Evolutionary conservation across 2,329 filamentous ascomycete genomes (phyloP).

Genomic region (Knufia petricola): DNA sequence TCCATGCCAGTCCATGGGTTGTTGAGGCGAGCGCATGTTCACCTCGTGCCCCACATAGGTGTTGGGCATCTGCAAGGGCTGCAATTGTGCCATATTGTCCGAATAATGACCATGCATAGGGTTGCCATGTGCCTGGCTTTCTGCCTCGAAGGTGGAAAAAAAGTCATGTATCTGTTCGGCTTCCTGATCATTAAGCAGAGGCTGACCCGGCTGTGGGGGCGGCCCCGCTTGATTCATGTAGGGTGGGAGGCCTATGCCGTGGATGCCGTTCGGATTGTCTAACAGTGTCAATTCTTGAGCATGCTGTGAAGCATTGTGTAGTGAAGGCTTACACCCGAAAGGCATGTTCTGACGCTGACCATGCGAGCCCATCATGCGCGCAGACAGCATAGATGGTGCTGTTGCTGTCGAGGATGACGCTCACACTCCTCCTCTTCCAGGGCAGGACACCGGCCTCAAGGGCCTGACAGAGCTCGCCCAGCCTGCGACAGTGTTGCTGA

Average conservation of each 20-base stretch:
- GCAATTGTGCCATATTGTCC: constrained; percentile 12
- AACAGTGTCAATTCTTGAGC: background rate
- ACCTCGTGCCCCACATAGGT: constrained; percentile 21
- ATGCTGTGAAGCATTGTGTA: background rate
- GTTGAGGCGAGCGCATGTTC: constrained; percentile 12
- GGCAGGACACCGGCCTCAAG: background rate
- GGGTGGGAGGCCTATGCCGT: constrained; percentile 20
- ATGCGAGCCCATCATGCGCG: constrained; percentile 23
- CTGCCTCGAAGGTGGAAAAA: constrained; percentile 21
- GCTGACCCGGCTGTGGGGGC: constrained; percentile 19
- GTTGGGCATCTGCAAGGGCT: constrained; percentile 19
- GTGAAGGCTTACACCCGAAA: constrained; percentile 20
- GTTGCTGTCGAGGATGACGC: background rate
- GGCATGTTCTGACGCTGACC: constrained; percentile 22
- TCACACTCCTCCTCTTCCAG: background rate
- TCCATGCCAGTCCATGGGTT: constrained; percentile 14
- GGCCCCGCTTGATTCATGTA: constrained; percentile 19
- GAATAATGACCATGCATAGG: constrained; percentile 13
- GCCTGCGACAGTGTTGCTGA: background rate
- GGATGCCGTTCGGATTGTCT: constrained; percentile 21
- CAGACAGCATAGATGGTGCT: constrained; percentile 18
- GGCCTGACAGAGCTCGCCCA: background rate
- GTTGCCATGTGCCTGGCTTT: constrained; percentile 13
- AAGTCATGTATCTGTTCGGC: constrained; percentile 21
- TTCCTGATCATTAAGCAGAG: constrained; percentile 21